phyloP scores from a whole-genome alignment of 768 basidiomycete species.

The Leccinum rimulosum region DNA sequence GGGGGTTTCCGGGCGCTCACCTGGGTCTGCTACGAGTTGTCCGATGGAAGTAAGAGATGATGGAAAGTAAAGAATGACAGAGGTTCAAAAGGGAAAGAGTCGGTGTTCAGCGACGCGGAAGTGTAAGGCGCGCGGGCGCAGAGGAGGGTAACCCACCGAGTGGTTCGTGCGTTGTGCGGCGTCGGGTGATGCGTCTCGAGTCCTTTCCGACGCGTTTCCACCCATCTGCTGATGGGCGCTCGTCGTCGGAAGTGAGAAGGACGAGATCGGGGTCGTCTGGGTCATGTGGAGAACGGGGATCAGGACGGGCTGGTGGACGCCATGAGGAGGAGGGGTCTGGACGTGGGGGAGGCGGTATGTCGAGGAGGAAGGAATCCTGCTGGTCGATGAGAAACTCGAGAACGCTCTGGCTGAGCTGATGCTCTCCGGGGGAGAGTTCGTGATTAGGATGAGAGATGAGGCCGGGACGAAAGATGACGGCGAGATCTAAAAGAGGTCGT shows the following conservation, averaged over 20 bases:
- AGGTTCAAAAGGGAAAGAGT: conserved; percentile 11
- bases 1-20: conserved; percentile 20
- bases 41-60: conserved; percentile 14
- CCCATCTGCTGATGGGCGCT: conserved; percentile 43
- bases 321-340: conserved; percentile 30
- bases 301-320: conserved; percentile 21
- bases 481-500: conserved; percentile 64
- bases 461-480: conserved; percentile 96
- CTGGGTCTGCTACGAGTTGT: conserved; percentile 18
- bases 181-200: conserved; percentile 45
- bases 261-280: conserved; percentile 47
- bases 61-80: conserved; percentile 1
- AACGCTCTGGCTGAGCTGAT: conserved; percentile 84
- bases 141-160: conserved; percentile 34
- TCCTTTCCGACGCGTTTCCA: conserved; percentile 52
- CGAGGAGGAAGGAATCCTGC: conserved; percentile 93
- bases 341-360: conserved; percentile 69
- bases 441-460: conserved; percentile 87
- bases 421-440: conserved; percentile 82
- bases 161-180: conserved; percentile 56
- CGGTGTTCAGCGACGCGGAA: conserved; percentile 28
- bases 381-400: conserved; percentile 96
- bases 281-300: conserved; percentile 14
- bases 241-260: conserved; percentile 48
- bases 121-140: conserved; percentile 30